A percentile compares a stretch with the other conserved stretches of the same genome.
Conservation (phyloP, 805 yeast genomes). For the Clavispora phyllophila region DNA sequence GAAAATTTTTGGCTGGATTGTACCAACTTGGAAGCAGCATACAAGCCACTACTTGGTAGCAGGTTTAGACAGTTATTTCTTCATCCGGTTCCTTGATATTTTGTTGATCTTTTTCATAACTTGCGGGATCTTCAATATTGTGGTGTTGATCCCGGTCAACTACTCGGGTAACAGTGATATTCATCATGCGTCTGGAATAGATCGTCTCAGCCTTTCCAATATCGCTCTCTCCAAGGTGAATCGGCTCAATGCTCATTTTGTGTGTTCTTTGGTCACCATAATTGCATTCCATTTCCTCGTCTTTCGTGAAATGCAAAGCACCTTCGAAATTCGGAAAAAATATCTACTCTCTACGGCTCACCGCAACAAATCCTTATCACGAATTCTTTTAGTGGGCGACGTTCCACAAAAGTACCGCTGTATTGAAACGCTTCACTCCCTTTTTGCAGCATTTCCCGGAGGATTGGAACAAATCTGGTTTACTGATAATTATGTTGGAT, state of each 20-base stretch:
- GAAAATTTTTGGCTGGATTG: conserved; percentile 55
- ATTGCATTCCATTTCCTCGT: conserved; percentile 53
- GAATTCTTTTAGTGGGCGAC: conserved; percentile 39
- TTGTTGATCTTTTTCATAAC: conserved; percentile 47
- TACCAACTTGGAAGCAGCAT: conserved; percentile 35
- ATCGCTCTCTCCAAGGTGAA: conserved; percentile 48
- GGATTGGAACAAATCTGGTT: conserved; percentile 58
- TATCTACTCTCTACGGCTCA: conserved; percentile 29
- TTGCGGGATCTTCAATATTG: conserved; percentile 50
- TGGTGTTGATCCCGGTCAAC: conserved; percentile 64
- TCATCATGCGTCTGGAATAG: conserved; percentile 48
- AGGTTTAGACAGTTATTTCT: conserved; percentile 75
- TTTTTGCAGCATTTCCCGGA: conserved; percentile 45
- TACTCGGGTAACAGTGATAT: conserved; percentile 30
- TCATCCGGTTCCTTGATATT: conserved; percentile 55
- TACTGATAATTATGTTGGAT: conserved; percentile 30
- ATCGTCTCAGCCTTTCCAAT: conserved; percentile 66
- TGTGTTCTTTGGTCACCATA: conserved; percentile 51
- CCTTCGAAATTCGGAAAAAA: conserved; percentile 44
- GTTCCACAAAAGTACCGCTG: conserved; percentile 36
- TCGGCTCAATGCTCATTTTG: conserved; percentile 57
- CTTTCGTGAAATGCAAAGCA: conserved; percentile 49
- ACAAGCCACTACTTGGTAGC: conserved; percentile 41
- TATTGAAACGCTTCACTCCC: conserved; percentile 17
- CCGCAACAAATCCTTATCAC: conserved; percentile 20